These are phyloP conservation scores for Magnolia changhungtana DNA, from an alignment of 164 flowering plant species.

Conservation along the genomic window DNA sequence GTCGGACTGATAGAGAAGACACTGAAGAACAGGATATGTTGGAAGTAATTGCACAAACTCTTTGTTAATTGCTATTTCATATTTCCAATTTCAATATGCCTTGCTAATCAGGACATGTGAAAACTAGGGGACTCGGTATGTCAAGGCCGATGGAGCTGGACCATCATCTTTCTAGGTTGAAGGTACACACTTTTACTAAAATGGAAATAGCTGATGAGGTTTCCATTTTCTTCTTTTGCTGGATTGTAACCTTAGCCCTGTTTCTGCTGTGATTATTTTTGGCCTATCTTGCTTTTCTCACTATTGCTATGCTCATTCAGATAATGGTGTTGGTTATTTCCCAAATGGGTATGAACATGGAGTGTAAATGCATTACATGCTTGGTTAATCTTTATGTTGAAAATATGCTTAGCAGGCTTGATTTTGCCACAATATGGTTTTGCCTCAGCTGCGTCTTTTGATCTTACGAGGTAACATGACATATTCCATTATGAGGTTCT, in stretches of 20 bases:
- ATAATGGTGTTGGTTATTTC: too few species aligned
- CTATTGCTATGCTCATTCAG: too few species aligned
- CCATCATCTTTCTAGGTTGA: slow-evolving; percentile 49
- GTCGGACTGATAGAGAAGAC: slow-evolving; percentile 91
- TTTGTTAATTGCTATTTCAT: not conserved
- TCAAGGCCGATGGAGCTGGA: slow-evolving; percentile 63
- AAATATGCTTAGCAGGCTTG: too few species aligned
- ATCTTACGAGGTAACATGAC: too few species aligned
- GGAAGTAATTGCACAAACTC: slow-evolving; percentile 54
- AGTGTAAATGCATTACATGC: too few species aligned
- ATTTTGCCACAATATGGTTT: too few species aligned
- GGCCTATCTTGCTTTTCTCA: too few species aligned
- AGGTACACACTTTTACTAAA: slow-evolving; percentile 37
- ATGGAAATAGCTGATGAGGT: not conserved
- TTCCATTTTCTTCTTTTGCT: not conserved
- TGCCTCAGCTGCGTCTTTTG: too few species aligned
- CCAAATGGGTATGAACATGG: too few species aligned
- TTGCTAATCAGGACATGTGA: slow-evolving; percentile 3
- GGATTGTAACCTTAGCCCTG: not conserved
- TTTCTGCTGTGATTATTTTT: not conserved
- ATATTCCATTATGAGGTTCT: too few species aligned
- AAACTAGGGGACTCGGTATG: slow-evolving; percentile 68
- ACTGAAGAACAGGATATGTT: slow-evolving; percentile 83
- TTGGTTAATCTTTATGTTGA: too few species aligned
- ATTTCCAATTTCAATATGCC: slow-evolving; percentile 1